Conservation (phyloP, 2,329 filamentous ascomycete species). For the Phialophora chinensis region DNA sequence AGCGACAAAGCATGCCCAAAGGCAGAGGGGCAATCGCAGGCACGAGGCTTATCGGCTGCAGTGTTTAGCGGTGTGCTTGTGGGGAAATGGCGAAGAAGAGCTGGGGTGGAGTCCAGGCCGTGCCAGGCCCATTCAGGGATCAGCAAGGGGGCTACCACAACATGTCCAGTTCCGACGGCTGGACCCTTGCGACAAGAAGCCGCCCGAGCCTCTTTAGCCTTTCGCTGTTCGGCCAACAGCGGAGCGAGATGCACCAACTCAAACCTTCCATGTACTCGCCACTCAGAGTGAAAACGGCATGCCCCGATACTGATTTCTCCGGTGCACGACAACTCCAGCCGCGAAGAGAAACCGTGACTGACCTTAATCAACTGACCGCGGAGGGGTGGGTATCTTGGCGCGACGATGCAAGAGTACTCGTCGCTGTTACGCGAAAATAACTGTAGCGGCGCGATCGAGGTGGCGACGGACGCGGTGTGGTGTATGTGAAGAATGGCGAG, state of each 20-base stretch:
- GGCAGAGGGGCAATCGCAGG: constrained; percentile 3
- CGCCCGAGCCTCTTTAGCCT: neutral
- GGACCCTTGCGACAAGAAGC: constrained; percentile 1
- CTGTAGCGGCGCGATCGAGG: neutral
- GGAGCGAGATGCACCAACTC: neutral
- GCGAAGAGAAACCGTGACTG: constrained; percentile 11
- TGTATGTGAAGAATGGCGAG: neutral
- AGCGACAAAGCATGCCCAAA: neutral
- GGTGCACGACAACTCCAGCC: neutral
- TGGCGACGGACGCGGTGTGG: neutral
- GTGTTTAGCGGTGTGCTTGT: constrained; percentile 7
- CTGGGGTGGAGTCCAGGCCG: neutral
- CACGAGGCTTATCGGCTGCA: neutral
- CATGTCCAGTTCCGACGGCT: neutral
- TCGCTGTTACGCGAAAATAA: neutral
- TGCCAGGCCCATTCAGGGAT: neutral
- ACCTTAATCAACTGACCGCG: constrained; percentile 6
- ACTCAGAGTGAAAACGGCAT: constrained; percentile 13
- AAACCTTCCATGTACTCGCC: neutral
- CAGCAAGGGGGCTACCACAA: constrained; percentile 1
- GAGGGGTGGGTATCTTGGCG: neutral
- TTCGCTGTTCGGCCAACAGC: neutral
- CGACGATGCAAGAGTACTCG: neutral
- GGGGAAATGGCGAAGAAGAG: neutral
- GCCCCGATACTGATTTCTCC: neutral